phyloP scores from a whole-genome alignment of 805 yeast genomes.

The Kodamaea leandrae region DNA sequence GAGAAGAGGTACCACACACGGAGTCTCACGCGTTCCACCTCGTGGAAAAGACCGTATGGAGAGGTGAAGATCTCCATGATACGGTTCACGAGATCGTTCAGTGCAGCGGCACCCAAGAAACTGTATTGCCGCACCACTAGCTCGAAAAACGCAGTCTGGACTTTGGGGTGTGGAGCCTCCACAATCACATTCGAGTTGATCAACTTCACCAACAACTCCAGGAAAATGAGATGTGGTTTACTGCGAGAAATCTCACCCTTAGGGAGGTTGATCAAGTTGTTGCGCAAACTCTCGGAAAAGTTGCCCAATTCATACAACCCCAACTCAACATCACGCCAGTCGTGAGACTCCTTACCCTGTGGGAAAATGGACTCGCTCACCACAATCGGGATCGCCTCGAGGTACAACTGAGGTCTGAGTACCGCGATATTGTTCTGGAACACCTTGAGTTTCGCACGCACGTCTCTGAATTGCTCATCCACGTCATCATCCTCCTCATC shows the following conservation, averaged over 20 bases:
- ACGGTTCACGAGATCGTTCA: conserved; percentile 50
- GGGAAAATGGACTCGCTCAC: conserved; percentile 45
- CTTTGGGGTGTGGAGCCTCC: conserved; percentile 68
- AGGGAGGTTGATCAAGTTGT: conserved; percentile 68
- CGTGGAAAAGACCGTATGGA: conserved; percentile 77
- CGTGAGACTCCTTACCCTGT: conserved; percentile 18
- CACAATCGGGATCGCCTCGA: conserved; percentile 58
- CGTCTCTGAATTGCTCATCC: conserved; percentile 74
- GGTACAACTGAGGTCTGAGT: conserved; percentile 55
- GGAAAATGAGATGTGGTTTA: conserved; percentile 60
- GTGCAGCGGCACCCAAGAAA: conserved; percentile 46
- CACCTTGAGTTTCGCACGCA: conserved; percentile 67
- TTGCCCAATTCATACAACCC: conserved; percentile 81
- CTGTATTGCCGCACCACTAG: conserved; percentile 75
- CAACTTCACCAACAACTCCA: conserved; percentile 57
- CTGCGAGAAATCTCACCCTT: conserved; percentile 64
- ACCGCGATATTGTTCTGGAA: conserved; percentile 80
- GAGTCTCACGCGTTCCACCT: conserved; percentile 66
- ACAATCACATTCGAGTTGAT: conserved; percentile 47
- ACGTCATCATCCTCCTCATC: conserved; percentile 54
- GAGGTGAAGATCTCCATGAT: conserved; percentile 78
- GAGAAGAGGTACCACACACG: conserved; percentile 90
- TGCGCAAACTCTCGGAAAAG: conserved; percentile 75
- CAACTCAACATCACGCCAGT: conserved; percentile 84
- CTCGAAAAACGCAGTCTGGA: conserved; percentile 82